These are phyloP conservation scores for Trametes versicolor DNA, from an alignment of 1,284 basidiomycete species.

Conservation along the genomic window DNA sequence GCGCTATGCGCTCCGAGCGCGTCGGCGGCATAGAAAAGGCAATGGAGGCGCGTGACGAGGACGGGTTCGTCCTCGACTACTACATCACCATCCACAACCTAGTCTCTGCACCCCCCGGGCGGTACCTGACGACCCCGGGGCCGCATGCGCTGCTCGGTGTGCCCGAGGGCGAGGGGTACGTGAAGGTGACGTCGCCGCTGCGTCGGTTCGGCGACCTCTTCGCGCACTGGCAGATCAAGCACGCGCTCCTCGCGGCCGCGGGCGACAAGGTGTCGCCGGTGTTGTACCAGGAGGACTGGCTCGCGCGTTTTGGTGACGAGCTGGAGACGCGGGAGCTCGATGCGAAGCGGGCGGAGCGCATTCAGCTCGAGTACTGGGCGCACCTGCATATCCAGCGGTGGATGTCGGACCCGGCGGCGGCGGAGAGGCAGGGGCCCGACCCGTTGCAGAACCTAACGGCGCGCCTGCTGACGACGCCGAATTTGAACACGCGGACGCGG, in stretches of 20 bases:
- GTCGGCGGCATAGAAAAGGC: slow-evolving; percentile 37
- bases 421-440: slow-evolving; percentile 36
- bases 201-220: slow-evolving; percentile 89
- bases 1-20: slow-evolving; percentile 26
- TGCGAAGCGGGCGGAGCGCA: slow-evolving; percentile 45
- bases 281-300: slow-evolving; percentile 55
- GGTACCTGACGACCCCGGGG: slow-evolving; percentile 62
- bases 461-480: slow-evolving; percentile 16
- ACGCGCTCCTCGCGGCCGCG: slow-evolving; percentile 61
- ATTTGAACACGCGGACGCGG: slow-evolving; percentile 10
- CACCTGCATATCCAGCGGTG: slow-evolving; percentile 46
- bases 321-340: slow-evolving; percentile 40
- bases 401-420: slow-evolving; percentile 40
- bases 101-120: slow-evolving; percentile 48
- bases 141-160: slow-evolving; percentile 82
- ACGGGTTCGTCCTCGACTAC: slow-evolving; percentile 53
- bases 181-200: slow-evolving; percentile 89
- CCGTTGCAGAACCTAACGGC: slow-evolving; percentile 45
- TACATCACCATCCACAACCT: slow-evolving; percentile 46
- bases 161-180: slow-evolving; percentile 77
- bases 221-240: slow-evolving; percentile 95
- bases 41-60: slow-evolving; percentile 49
- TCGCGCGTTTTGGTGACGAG: slow-evolving; percentile 45
- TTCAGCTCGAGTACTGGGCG: slow-evolving; percentile 46
- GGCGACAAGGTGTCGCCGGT: slow-evolving; percentile 37